Percentiles rank a stretch among this genome's conserved stretches.
Evolutionary conservation across 495 filamentous ascomycete genomes (phyloP).

Genomic region (Podospora sp.): DNA sequence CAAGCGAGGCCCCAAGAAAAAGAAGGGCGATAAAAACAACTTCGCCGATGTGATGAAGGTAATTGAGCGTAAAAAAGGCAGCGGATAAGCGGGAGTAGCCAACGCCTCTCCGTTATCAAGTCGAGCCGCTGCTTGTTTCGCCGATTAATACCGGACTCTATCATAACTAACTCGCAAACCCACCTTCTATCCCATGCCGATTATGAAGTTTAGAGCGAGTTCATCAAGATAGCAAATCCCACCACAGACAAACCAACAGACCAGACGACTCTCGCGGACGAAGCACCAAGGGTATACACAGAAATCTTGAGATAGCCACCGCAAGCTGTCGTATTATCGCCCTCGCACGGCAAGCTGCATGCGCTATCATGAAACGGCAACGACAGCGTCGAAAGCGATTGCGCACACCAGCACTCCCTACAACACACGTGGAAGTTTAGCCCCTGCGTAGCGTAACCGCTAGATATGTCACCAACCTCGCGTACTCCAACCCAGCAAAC

Average conservation of each 20-base stretch:
- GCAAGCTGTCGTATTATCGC: constrained; percentile 45
- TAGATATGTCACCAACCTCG: constrained; percentile 36
- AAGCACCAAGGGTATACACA: neutral
- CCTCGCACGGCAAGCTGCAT: constrained; percentile 51
- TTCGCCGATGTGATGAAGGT: constrained; percentile 79
- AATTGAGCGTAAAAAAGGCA: constrained; percentile 63
- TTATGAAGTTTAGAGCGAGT: neutral
- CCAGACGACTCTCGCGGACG: neutral
- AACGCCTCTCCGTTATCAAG: too few species aligned
- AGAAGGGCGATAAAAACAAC: constrained; percentile 81
- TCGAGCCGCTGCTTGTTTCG: too few species aligned
- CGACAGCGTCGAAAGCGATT: constrained; percentile 37
- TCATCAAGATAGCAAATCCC: neutral
- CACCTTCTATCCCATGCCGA: too few species aligned
- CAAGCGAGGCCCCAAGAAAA: constrained; percentile 83
- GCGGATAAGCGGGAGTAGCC: neutral
- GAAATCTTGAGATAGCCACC: constrained; percentile 46
- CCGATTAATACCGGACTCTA: too few species aligned
- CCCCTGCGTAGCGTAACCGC: neutral
- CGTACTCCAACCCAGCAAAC: constrained; percentile 53
- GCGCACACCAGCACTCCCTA: constrained; percentile 57
- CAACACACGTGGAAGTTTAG: neutral
- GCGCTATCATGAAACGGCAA: constrained; percentile 35
- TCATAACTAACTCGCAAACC: too few species aligned
- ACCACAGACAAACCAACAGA: neutral